Evolutionary conservation across 495 filamentous ascomycete species (phyloP), one percentile per base, ranked within the genome.

Genomic region (Mytilinidion resinicola): DNA sequence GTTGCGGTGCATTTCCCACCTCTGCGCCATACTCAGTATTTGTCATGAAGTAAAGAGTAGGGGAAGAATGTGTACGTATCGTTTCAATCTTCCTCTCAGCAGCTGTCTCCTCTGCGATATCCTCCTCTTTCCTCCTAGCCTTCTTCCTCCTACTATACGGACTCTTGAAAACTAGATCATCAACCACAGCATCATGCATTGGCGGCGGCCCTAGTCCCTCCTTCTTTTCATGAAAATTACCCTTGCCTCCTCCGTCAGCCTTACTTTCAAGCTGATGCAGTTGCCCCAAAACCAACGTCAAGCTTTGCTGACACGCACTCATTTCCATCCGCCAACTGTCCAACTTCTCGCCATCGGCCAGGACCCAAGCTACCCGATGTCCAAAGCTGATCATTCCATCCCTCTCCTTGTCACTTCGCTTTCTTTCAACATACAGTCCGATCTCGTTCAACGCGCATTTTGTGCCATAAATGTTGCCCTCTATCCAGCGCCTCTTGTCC

Each of bases 311-410:
- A 19, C 60, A 63, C 4, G 60, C 39, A 1, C 39, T 25, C 8
- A 63, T 44, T 37, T 63, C 56, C 19, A 38, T 51, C 34, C 56
- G 37, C 36, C 56, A 39, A 43, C 59, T 55, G 21, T 54, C 17
- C 43, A 63, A 20, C 43, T 63, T 63, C 33, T 59, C 60, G 25
- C 55, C 48, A 36, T 63, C 56, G 25, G 59, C 51, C n/a, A 63
- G 55, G 12, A 59, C 55, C 50, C 55, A 63, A 3, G 41, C 39
- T 4, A 59, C 51, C 19, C 51, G 19, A 17, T 51, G 58, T 19
- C 59, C 56, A 25, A 51, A 49, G 9, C 47, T 51, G 9, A 63
- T 46, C 35, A 33, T 50, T n/a, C 55, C 55, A 0, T 37, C 14
- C 25, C 51, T 42, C 14, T 64, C 57, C 52, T 56, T 52, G 36